Evolutionary conservation across 495 filamentous ascomycete species (phyloP).

Genomic region (Trichocladium uniseriatum): DNA sequence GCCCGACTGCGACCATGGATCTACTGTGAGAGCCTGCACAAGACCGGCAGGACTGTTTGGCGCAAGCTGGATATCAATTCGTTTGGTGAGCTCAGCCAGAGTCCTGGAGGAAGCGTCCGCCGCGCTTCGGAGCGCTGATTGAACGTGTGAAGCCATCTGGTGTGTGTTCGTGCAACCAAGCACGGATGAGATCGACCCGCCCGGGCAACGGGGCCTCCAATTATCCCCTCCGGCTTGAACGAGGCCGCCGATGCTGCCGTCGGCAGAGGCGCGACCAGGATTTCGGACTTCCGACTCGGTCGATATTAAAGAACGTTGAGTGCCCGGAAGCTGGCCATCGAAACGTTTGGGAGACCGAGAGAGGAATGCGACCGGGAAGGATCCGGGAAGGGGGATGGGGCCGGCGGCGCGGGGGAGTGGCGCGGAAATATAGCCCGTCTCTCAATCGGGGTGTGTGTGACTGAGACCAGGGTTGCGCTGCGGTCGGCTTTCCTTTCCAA

Average conservation of each 20-base stretch:
- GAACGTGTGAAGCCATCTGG: slow-evolving; percentile 23
- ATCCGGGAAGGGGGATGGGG: slow-evolving; percentile 2
- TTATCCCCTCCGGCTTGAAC: not conserved
- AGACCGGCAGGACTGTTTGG: slow-evolving; percentile 60
- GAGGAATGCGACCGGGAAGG: not conserved
- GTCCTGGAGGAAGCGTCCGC: slow-evolving; percentile 20
- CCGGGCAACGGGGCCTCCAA: not conserved
- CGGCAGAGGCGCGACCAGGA: not conserved
- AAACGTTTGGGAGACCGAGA: not conserved
- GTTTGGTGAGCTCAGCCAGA: slow-evolving; percentile 48
- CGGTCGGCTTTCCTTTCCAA: not conserved
- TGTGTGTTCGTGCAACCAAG: not conserved
- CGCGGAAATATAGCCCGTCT: not conserved
- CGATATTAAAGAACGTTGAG: not conserved
- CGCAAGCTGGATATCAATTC: slow-evolving; percentile 63
- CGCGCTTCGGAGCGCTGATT: slow-evolving; percentile 15
- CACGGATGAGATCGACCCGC: not conserved
- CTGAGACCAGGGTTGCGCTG: not conserved
- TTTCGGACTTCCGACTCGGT: no score
- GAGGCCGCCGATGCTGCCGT: not conserved
- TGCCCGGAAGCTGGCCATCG: not conserved
- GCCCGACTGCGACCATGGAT: slow-evolving; percentile 70
- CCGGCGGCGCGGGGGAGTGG: slow-evolving; percentile 8
- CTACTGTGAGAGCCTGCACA: slow-evolving; percentile 61
- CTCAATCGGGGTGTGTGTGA: slow-evolving; percentile 2